A percentile compares a stretch with the other conserved stretches of the same genome.
Evolutionary conservation across 306 rosid genomes (phyloP).

Genomic region (Dalbergia cochinchinensis): DNA sequence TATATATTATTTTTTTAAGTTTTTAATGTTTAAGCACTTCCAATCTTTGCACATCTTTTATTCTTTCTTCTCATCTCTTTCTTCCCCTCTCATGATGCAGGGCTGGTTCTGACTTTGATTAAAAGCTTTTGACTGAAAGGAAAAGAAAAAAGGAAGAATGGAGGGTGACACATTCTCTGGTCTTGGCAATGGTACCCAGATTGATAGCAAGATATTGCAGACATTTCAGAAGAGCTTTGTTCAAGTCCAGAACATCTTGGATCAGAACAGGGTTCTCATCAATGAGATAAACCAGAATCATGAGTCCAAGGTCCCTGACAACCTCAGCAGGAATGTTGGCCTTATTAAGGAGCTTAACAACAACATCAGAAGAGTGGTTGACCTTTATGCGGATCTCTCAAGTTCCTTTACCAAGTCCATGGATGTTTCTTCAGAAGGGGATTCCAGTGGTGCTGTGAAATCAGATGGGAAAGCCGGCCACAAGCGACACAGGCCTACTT

Average conservation of each 20-base stretch:
- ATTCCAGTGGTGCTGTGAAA: slow-evolving; percentile 82
- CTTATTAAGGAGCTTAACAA: slow-evolving; percentile 90
- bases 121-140: slow-evolving; percentile 38
- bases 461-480: slow-evolving; percentile 77
- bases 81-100: slow-evolving; percentile 57
- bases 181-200: slow-evolving; percentile 68
- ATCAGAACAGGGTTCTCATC: slow-evolving; percentile 91
- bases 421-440: slow-evolving; percentile 94
- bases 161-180: slow-evolving; percentile 91
- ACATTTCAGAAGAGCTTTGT: slow-evolving; percentile 85
- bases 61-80: slow-evolving; percentile 39
- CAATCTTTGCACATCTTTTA: slow-evolving; percentile 37
- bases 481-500: slow-evolving; percentile 76
- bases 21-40: background rate
- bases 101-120: slow-evolving; percentile 58
- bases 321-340: slow-evolving; percentile 87
- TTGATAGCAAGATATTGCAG: slow-evolving; percentile 76
- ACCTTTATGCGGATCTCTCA: slow-evolving; percentile 94
- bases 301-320: slow-evolving; percentile 92
- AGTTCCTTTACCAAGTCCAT: slow-evolving; percentile 83
- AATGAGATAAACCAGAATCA: slow-evolving; percentile 98
- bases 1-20: background rate
- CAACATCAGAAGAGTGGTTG: slow-evolving; percentile 93
- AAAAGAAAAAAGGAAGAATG: slow-evolving; percentile 53
- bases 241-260: slow-evolving; percentile 91